These are phyloP conservation scores for Suhomyces wounanorum DNA, from an alignment of 1,139 yeast genomes.

Conservation along the genomic window DNA sequence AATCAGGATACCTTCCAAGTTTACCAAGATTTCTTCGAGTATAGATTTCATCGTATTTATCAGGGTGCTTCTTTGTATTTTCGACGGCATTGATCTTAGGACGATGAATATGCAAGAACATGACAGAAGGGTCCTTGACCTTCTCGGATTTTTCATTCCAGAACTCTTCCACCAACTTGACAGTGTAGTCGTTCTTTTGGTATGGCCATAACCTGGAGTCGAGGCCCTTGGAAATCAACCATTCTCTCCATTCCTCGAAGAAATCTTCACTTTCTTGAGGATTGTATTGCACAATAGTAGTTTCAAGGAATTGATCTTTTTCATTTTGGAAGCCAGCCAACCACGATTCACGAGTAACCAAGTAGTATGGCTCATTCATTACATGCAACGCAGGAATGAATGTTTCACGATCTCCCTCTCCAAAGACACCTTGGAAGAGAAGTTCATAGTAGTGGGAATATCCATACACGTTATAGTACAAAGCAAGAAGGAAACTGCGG, in stretches of 20 bases:
- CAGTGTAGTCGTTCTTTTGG: constrained; percentile 32
- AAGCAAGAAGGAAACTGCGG: constrained; percentile 29
- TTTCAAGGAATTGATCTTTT: constrained; percentile 16
- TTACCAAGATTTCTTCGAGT: constrained; percentile 20
- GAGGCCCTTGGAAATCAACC: constrained; percentile 17
- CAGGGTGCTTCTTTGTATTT: constrained; percentile 18
- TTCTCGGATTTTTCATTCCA: constrained; percentile 7
- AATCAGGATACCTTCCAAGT: constrained; percentile 17
- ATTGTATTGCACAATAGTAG: constrained; percentile 24
- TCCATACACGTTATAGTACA: constrained; percentile 37
- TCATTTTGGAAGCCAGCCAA: constrained; percentile 17
- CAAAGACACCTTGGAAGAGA: constrained; percentile 40
- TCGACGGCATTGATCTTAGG: constrained; percentile 41
- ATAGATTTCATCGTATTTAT: constrained; percentile 15
- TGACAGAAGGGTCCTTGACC: constrained; percentile 27
- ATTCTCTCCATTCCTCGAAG: constrained; percentile 17
- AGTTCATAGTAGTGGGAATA: constrained; percentile 32
- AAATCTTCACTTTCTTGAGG: constrained; percentile 18
- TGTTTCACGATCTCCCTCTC: constrained; percentile 43
- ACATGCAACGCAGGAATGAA: constrained; percentile 41
- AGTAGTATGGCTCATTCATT: constrained; percentile 36
- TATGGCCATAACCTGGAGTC: constrained; percentile 36
- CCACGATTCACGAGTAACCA: constrained; percentile 23
- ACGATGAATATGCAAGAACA: constrained; percentile 46
- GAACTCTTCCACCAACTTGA: constrained; percentile 19